phyloP scores from a whole-genome alignment of 352 stramenopile genomes.

The Plasmopara muralis region DNA sequence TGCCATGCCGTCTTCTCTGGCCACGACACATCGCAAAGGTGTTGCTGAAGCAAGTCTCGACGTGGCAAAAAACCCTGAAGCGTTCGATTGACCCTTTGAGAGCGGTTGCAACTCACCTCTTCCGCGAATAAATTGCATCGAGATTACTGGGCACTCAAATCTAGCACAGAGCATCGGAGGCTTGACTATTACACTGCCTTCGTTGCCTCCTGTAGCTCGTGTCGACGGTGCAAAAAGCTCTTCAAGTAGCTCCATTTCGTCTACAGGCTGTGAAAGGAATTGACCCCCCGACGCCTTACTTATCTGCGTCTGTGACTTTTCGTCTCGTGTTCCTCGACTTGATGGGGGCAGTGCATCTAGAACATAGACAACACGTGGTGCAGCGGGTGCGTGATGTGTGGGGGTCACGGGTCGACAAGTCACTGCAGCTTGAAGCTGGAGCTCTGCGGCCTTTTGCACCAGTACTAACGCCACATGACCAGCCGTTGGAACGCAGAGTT shows the following conservation, averaged over 20 bases:
- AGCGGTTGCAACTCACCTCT: not conserved
- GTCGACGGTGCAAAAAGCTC: constrained; percentile 54
- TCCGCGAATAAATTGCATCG: constrained; percentile 51
- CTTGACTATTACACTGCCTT: constrained; percentile 57
- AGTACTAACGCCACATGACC: constrained; percentile 59
- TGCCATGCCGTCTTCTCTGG: constrained; percentile 67
- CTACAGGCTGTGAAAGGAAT: constrained; percentile 34
- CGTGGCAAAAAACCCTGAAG: constrained; percentile 7
- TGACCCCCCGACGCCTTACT: constrained; percentile 17
- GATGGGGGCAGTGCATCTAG: constrained; percentile 62
- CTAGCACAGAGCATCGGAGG: constrained; percentile 60
- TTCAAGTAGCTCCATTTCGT: constrained; percentile 64
- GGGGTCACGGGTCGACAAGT: constrained; percentile 2
- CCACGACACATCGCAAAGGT: constrained; percentile 63
- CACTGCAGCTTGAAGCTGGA: constrained; percentile 7
- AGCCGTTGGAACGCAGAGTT: constrained; percentile 44
- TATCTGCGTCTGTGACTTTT: constrained; percentile 19
- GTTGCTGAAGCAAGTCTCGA: constrained; percentile 10
- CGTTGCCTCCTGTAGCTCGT: constrained; percentile 39
- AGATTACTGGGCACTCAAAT: constrained; percentile 65
- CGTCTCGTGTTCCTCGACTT: constrained; percentile 4
- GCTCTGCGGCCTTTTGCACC: constrained; percentile 18
- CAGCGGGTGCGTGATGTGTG: not conserved
- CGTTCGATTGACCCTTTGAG: constrained; percentile 10
- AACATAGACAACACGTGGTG: constrained; percentile 54